Evolutionary conservation across 768 basidiomycete genomes (phyloP).

Genomic region (Multifurca ochricompacta): DNA sequence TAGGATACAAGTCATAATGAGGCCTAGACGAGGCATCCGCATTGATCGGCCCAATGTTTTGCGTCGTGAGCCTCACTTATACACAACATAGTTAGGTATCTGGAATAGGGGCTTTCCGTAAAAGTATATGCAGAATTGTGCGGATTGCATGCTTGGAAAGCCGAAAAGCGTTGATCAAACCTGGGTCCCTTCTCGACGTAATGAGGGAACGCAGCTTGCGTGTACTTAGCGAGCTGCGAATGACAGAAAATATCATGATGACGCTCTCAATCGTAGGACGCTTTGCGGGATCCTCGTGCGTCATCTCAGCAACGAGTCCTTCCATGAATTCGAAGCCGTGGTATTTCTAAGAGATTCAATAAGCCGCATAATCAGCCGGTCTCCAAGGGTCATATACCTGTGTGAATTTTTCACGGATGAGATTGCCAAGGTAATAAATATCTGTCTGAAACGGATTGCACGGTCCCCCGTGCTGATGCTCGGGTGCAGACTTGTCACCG

Average conservation of each 20-base stretch:
- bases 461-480: constrained; percentile 21
- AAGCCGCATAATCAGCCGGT: not conserved
- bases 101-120: not conserved
- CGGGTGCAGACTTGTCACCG: constrained; percentile 35
- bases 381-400: constrained; percentile 11
- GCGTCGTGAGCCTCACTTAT: too few relatives aligned
- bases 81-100: not conserved
- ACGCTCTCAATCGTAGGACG: constrained; percentile 30
- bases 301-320: constrained; percentile 29
- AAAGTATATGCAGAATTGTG: not conserved
- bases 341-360: constrained; percentile 17
- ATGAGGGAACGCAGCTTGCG: constrained; percentile 30
- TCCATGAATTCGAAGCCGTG: constrained; percentile 29
- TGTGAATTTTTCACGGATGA: constrained; percentile 25
- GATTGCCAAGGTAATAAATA: constrained; percentile 30
- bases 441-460: constrained; percentile 32
- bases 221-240: constrained; percentile 19
- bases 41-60: too few relatives aligned
- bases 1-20: too few relatives aligned
- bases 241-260: constrained; percentile 24
- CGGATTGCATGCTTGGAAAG: not conserved
- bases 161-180: not conserved
- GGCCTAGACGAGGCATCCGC: too few relatives aligned
- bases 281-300: constrained; percentile 26
- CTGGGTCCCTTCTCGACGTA: not conserved